Evolutionary conservation across 768 basidiomycete species (phyloP), one percentile per base, ranked within the genome.

Genomic region (Mycena polygramma): DNA sequence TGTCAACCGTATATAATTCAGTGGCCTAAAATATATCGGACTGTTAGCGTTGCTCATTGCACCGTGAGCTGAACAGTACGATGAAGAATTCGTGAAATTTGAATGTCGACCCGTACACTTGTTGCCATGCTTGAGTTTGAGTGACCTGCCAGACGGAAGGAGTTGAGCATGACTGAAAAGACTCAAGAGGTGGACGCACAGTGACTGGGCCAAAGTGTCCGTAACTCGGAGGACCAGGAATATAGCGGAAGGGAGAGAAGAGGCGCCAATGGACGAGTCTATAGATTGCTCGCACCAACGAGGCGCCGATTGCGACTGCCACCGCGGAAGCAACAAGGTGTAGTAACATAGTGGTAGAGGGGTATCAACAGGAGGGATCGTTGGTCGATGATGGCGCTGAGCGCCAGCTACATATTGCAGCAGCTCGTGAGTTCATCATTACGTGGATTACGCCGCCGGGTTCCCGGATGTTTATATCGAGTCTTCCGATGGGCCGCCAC

Each of bases 1-100:
- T 41, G 36, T 70, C 63, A 11, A 48, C 37, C 51, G 69, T 70
- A 41, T 65, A 66, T 6, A 70, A 51, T 11, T 39, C 24, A 1
- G 15, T 26, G 1, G 20, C n/a, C 68, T 69, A 45, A 4, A 41
- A 24, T 26, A 24, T 26, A 7, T 14, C 7, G 26, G 14, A 9
- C 13, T 6, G 13, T 11, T 4, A 62, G 9, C 11, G 41, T 10
- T 41, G 10, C 41, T 41, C 41, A 41, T 11, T 11, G 41, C 15
- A n/a, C 41, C 11, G 9, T 30, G 30, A 30, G 30, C 30, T 6
- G 8, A 41, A 11, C 41, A 41, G 41, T 15, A 41, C 52, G 4
- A 37, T 35, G 0, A 68, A 35, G 22, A 68, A 39, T 9, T 35
- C 55, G 15, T 48, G 63, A 30, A 65, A 48, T 19, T 39, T 65